phyloP scores from a whole-genome alignment of 768 basidiomycete species.

The Xerocomellus dryophilus region DNA sequence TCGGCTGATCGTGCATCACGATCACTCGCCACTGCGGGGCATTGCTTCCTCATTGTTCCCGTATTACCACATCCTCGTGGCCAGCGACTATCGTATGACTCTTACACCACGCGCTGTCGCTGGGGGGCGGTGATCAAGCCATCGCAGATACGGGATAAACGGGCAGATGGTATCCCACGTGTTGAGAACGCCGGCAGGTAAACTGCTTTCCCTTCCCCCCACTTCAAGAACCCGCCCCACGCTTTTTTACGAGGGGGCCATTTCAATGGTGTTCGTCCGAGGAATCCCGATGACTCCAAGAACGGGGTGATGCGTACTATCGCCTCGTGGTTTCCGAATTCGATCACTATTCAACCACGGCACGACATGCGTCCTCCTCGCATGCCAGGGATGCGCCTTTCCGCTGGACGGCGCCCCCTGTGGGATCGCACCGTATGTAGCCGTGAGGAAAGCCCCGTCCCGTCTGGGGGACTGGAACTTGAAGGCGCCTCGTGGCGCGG shows the following conservation, averaged over 20 bases:
- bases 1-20: conserved; percentile 4
- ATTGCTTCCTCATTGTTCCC: conserved; percentile 20
- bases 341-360: conserved; percentile 4
- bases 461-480: not conserved
- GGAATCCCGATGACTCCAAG: conserved; percentile 9
- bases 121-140: not conserved
- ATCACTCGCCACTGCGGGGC: conserved; percentile 10
- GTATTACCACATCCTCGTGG: conserved; percentile 5
- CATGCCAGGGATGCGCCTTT: conserved; percentile 2
- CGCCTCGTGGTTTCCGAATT: conserved; percentile 16
- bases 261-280: conserved; percentile 7
- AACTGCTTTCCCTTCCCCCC: not conserved
- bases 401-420: not conserved
- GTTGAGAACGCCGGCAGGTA: not conserved
- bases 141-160: not conserved
- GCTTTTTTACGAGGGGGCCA: not conserved
- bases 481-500: conserved; percentile 2
- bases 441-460: not conserved
- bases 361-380: not conserved
- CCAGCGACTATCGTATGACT: conserved; percentile 1
- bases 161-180: conserved; percentile 3
- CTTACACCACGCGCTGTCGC: not conserved
- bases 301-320: conserved; percentile 14
- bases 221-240: not conserved
- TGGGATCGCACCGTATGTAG: not conserved